phyloP scores from a whole-genome alignment of 352 stramenopile species.

The Phytophthora aleatoria region DNA sequence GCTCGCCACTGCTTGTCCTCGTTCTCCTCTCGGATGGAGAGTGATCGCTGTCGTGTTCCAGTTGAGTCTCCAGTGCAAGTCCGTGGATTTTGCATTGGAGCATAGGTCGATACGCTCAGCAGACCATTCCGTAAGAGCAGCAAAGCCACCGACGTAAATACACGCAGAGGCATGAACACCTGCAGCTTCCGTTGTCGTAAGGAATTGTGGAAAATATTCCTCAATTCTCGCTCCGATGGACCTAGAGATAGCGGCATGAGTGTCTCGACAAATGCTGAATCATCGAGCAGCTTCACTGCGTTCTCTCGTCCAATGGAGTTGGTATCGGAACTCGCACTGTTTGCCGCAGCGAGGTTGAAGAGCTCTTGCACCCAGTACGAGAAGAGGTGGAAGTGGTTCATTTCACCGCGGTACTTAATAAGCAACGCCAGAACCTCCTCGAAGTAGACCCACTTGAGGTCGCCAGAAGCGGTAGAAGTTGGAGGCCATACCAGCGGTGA shows the following conservation, averaged over 20 bases:
- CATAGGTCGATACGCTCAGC: conserved; percentile 62
- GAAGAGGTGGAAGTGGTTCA: conserved; percentile 73
- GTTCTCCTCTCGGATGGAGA: conserved; percentile 34
- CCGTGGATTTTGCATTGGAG: conserved; percentile 31
- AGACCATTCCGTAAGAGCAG: conserved; percentile 62
- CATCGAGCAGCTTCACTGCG: conserved; percentile 43
- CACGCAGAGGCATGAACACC: conserved; percentile 57
- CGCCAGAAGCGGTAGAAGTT: background rate
- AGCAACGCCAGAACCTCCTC: conserved; percentile 63
- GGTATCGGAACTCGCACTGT: background rate
- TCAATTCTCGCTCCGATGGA: conserved; percentile 53
- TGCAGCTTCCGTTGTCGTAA: conserved; percentile 60
- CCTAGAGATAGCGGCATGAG: conserved; percentile 53
- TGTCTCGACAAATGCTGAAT: conserved; percentile 50
- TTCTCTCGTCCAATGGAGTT: background rate
- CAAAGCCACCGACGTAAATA: conserved; percentile 70
- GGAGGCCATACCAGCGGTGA: conserved; percentile 1
- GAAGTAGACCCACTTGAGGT: conserved; percentile 56
- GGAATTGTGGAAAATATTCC: conserved; percentile 73
- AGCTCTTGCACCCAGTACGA: conserved; percentile 59
- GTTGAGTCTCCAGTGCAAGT: background rate
- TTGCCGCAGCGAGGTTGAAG: conserved; percentile 39
- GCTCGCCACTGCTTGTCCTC: conserved; percentile 51
- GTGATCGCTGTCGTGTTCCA: conserved; percentile 13
- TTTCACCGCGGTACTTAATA: conserved; percentile 61